phyloP scores from a whole-genome alignment of 2,329 filamentous ascomycete species.

The Pseudohalonectria lignicola region DNA sequence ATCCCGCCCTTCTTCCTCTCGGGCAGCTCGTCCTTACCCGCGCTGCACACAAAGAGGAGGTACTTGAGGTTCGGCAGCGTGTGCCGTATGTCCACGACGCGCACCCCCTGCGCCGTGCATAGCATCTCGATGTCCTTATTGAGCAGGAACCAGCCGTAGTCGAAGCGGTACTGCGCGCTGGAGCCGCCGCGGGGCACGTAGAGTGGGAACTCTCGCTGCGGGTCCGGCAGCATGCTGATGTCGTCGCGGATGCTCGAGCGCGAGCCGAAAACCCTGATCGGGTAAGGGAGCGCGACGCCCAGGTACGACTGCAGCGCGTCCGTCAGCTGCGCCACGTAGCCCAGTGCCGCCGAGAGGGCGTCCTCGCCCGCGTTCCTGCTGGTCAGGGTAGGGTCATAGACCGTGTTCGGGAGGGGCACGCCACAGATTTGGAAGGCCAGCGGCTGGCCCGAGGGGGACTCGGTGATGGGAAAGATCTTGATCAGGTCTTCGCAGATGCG shows the following conservation, averaged over 20 bases:
- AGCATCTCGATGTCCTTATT: slow-evolving; percentile 85
- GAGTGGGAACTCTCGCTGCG: slow-evolving; percentile 70
- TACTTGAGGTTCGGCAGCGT: slow-evolving; percentile 92
- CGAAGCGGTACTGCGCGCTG: slow-evolving; percentile 77
- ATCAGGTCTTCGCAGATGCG: slow-evolving; percentile 79
- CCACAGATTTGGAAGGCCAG: slow-evolving; percentile 78
- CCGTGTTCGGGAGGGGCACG: slow-evolving; percentile 68
- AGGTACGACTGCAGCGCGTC: slow-evolving; percentile 75
- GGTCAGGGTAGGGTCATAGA: slow-evolving; percentile 45
- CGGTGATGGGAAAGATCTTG: slow-evolving; percentile 70
- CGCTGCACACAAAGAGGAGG: slow-evolving; percentile 77
- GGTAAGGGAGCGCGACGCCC: slow-evolving; percentile 67
- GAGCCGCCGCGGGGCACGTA: slow-evolving; percentile 53
- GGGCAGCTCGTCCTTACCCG: slow-evolving; percentile 55
- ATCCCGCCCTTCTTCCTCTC: slow-evolving; percentile 52
- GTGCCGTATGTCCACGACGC: slow-evolving; percentile 81
- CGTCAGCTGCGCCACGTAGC: slow-evolving; percentile 66
- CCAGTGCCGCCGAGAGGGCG: slow-evolving; percentile 67
- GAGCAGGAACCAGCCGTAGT: slow-evolving; percentile 91
- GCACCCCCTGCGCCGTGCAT: slow-evolving; percentile 55
- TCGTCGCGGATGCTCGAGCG: slow-evolving; percentile 67
- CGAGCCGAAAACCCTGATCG: slow-evolving; percentile 61
- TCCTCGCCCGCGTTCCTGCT: slow-evolving; percentile 43
- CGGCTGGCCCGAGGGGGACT: slow-evolving; percentile 41
- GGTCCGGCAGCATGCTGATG: slow-evolving; percentile 58